phyloP scores from a whole-genome alignment of 2,329 filamentous ascomycete species.

The Colletotrichum limetticola region DNA sequence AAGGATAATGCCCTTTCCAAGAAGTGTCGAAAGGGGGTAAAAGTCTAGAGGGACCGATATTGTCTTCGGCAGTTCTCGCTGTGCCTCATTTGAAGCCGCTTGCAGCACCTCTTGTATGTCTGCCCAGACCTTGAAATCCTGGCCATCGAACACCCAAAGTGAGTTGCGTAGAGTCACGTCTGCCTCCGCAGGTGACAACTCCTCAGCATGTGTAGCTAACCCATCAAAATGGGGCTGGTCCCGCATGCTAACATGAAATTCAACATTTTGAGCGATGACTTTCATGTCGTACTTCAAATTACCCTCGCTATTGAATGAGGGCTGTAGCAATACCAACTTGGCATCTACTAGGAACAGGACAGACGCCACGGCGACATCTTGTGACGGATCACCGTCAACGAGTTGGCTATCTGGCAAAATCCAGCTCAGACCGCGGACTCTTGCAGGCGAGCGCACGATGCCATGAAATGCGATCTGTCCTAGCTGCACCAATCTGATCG shows the following conservation, averaged over 20 bases:
- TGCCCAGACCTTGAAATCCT: conserved; percentile 87
- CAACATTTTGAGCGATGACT: conserved; percentile 93
- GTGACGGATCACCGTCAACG: conserved; percentile 90
- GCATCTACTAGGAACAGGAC: conserved; percentile 97
- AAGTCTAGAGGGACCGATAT: conserved; percentile 91
- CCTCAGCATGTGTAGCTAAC: conserved; percentile 41
- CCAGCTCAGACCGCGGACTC: conserved; percentile 95
- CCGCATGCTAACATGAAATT: conserved; percentile 93
- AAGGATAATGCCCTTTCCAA: conserved; percentile 90
- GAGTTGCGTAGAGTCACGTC: conserved; percentile 75
- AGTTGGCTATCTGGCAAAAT: conserved; percentile 92
- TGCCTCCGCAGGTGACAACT: background rate
- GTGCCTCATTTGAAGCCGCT: conserved; percentile 72
- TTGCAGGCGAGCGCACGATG: conserved; percentile 91
- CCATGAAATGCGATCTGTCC: conserved; percentile 98
- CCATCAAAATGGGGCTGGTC: conserved; percentile 71
- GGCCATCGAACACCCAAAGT: conserved; percentile 93
- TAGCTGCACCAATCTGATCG: conserved; percentile 87
- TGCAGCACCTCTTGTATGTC: conserved; percentile 87
- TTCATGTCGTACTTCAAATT: conserved; percentile 98
- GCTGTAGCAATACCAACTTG: conserved; percentile 91
- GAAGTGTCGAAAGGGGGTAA: conserved; percentile 87
- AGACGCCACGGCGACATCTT: conserved; percentile 92
- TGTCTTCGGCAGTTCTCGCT: conserved; percentile 77
- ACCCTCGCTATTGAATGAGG: conserved; percentile 82